Evolutionary conservation across 2,329 filamentous ascomycete species (phyloP), one percentile per base, ranked within the genome.

Genomic region (Sclerotinia trifoliorum): DNA sequence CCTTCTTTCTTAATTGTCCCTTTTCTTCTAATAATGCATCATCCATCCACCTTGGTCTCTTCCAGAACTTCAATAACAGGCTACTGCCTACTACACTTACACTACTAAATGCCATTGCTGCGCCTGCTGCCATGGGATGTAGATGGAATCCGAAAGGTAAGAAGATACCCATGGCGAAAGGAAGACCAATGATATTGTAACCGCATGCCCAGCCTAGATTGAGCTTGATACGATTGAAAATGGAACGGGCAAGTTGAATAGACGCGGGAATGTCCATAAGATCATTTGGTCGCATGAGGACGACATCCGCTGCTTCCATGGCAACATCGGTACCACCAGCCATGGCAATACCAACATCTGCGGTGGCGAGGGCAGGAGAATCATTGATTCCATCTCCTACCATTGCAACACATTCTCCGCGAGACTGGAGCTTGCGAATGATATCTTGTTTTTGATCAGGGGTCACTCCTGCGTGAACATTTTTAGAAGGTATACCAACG

Each of bases 301-400:
- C 95, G 24, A 99, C 88, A 75, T 97, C 93, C 0, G 95, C 95
- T 0, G 95, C 95, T 81, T 98, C 95, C 88, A 99, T 96, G 62
- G 95, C 95, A 1, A 99, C 94, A 77, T 98, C 95, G 0, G 95
- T 98, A 68, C 95, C 95, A 10, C 90, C 93, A 6, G 92, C 86
- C 79, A 99, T 92, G 68, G 94, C 94, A 73, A 99, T 97, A 71
- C 95, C 95, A 39, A 98, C 88, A 74, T 96, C 89, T 15, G 95
- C 94, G 0, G 93, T 96, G 0, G 93, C 95, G 15, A 99, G 87
- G 0, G 95, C 95, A 0, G 95, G 95, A 0, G 93, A 97, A 81
- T 99, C 95, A 80, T 99, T 99, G 85, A 99, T 97, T 54, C 95
- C 95, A 78, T 99, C 95, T 65, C 95, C 94, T 19, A 98, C 94